phyloP scores from a whole-genome alignment of 2,329 filamentous ascomycete genomes.

The Beauveria brongniartii region DNA sequence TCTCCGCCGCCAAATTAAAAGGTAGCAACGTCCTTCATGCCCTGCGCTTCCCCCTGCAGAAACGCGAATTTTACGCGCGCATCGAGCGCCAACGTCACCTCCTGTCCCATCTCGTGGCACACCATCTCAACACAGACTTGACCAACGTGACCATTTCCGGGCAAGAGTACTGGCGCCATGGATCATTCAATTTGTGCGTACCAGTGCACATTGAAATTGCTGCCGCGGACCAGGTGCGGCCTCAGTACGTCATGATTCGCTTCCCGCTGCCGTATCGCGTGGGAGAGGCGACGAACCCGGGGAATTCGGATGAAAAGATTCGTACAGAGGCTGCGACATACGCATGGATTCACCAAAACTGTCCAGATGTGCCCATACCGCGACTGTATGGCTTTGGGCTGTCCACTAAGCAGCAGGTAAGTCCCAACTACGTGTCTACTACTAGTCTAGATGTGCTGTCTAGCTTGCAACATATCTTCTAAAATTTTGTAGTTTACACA shows the following conservation, averaged over 20 bases:
- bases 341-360: constrained; percentile 16
- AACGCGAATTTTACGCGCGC: constrained; percentile 1
- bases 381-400: constrained; percentile 19
- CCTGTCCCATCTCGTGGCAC: background rate
- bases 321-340: constrained; percentile 17
- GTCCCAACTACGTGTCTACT: background rate
- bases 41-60: background rate
- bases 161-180: constrained; percentile 14
- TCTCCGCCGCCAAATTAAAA: background rate
- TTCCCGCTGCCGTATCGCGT: constrained; percentile 26
- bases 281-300: constrained; percentile 27
- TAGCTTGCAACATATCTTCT: background rate
- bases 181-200: constrained; percentile 27
- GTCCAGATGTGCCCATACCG: constrained; percentile 19
- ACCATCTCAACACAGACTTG: background rate
- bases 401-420: constrained; percentile 14
- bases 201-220: constrained; percentile 17
- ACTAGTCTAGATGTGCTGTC: background rate
- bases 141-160: background rate
- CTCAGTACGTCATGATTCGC: constrained; percentile 13
- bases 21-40: background rate
- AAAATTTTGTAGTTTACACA: constrained; percentile 9
- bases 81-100: constrained; percentile 3
- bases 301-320: constrained; percentile 34
- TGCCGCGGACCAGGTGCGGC: too few species aligned